Evolutionary conservation across 352 stramenopile genomes (phyloP).

Genomic region (Pelagophyceae sp.): DNA sequence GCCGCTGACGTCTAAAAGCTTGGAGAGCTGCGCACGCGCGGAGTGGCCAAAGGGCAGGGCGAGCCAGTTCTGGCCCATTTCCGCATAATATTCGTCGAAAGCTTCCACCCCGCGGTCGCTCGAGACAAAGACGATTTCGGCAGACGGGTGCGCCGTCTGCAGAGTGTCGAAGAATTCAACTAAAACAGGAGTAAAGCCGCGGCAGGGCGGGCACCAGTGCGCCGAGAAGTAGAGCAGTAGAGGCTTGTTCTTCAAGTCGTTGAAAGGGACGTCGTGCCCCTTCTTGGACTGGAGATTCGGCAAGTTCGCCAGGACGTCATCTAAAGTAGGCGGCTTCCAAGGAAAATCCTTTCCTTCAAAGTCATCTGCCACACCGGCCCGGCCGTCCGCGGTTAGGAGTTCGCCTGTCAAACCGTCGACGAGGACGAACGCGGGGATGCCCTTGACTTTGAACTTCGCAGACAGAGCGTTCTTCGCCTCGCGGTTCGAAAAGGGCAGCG

Average conservation of each 20-base stretch:
- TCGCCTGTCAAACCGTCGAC: slow-evolving; percentile 64
- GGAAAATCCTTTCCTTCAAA: slow-evolving; percentile 58
- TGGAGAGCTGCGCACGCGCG: slow-evolving; percentile 59
- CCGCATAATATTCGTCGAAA: slow-evolving; percentile 73
- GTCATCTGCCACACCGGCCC: slow-evolving; percentile 59
- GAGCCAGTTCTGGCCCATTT: slow-evolving; percentile 75
- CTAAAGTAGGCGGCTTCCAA: slow-evolving; percentile 40
- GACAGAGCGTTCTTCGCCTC: slow-evolving; percentile 50
- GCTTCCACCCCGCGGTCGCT: slow-evolving; percentile 69
- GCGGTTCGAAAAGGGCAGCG: slow-evolving; percentile 69
- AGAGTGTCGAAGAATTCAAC: slow-evolving; percentile 73
- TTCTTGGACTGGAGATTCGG: slow-evolving; percentile 23
- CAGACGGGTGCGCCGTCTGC: slow-evolving; percentile 58
- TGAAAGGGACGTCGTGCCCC: slow-evolving; percentile 15
- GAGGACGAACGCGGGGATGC: slow-evolving; percentile 67
- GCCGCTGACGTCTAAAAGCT: slow-evolving; percentile 68
- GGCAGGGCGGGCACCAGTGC: slow-evolving; percentile 80
- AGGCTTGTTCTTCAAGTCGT: slow-evolving; percentile 41
- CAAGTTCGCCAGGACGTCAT: slow-evolving; percentile 29
- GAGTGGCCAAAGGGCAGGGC: slow-evolving; percentile 71
- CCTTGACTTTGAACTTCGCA: slow-evolving; percentile 62
- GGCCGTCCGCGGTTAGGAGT: slow-evolving; percentile 61
- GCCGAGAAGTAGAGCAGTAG: slow-evolving; percentile 90
- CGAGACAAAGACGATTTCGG: slow-evolving; percentile 86
- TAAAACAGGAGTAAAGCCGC: slow-evolving; percentile 78